Base-by-base conservation (phyloP, 73 alveolate genomes). In the Paramecium pentaurelia region DNA sequence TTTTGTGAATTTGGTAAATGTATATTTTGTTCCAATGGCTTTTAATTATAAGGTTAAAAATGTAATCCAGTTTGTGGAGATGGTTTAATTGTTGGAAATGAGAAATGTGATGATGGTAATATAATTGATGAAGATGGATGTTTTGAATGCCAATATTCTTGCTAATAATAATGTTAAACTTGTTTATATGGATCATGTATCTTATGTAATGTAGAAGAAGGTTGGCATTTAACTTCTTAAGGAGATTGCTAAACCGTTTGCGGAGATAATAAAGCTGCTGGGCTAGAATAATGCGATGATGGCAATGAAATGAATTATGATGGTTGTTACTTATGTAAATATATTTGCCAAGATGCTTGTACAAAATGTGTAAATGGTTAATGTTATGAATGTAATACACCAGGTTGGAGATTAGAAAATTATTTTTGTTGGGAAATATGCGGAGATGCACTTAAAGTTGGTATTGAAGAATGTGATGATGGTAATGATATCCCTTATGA, bases 71-170 rank as follows among this genome's bases (percentile, higher is more conserved):
- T 58, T 68, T 86, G 93, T 86, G 93, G 93, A 27, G 93, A 86
- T 58, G 89, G 89, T 0, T 12, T 12, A 1, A 28, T 27, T 59
- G 28, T 68, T 9, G 44, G 30, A 11, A 32, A 32, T 28, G 93
- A 86, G 36, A 7, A 86, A 60, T 86, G 93, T 86, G 93, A 86
- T 38, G 93, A 86, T 40, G 89, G 86, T 11, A 86, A 86, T 68
- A 6, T 68, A 12, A 28, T 37, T 34, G 71, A 86, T 86, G 93
- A 89, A 27, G 93, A 86, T 86, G 93, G 93, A 18, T 86, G 93
- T 38, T 54, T 54, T 5, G 34, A 54, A 18, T 75, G 88, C 20
- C 20, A 75, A n/a, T 54, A 54, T 54, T 18, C 70, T 8, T 68
- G 84, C 11, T 11, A 68, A 68, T 3, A 68, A 27, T 27, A 28